phyloP scores from a whole-genome alignment of 106 monocot genomes.

The Triglochin maritima region DNA sequence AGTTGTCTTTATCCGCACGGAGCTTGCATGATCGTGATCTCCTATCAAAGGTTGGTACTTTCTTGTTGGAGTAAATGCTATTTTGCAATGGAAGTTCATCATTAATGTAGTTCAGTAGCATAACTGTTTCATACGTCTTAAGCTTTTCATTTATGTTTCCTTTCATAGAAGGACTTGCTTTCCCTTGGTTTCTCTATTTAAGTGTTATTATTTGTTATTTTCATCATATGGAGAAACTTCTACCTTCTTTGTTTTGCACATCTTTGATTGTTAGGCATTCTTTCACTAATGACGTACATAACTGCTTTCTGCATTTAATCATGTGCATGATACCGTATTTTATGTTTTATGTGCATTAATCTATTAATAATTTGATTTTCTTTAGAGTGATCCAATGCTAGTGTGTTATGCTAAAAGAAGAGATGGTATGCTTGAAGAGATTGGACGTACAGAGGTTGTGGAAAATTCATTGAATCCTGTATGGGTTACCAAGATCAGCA shows the following conservation, averaged over 20 bases:
- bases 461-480: slow-evolving; percentile 81
- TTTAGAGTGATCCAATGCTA: slow-evolving; percentile 91
- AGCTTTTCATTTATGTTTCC: neutral
- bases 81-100: neutral
- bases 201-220: too few relatives aligned
- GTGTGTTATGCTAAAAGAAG: slow-evolving; percentile 61
- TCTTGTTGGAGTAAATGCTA: neutral
- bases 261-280: too few relatives aligned
- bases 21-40: slow-evolving; percentile 63
- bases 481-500: slow-evolving; percentile 58
- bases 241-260: too few relatives aligned
- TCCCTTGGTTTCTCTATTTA: too few relatives aligned
- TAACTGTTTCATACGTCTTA: neutral
- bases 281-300: neutral
- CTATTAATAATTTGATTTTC: neutral
- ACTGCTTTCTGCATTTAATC: neutral
- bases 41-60: slow-evolving; percentile 53
- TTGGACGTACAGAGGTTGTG: slow-evolving; percentile 90
- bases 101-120: neutral
- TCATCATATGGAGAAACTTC: too few relatives aligned
- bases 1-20: slow-evolving; percentile 79
- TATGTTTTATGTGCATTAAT: neutral
- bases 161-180: too few relatives aligned
- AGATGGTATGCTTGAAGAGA: slow-evolving; percentile 88
- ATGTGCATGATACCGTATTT: neutral